Conservation (phyloP, 169 alveolate species). For the Cryptosporidium parvum region DNA sequence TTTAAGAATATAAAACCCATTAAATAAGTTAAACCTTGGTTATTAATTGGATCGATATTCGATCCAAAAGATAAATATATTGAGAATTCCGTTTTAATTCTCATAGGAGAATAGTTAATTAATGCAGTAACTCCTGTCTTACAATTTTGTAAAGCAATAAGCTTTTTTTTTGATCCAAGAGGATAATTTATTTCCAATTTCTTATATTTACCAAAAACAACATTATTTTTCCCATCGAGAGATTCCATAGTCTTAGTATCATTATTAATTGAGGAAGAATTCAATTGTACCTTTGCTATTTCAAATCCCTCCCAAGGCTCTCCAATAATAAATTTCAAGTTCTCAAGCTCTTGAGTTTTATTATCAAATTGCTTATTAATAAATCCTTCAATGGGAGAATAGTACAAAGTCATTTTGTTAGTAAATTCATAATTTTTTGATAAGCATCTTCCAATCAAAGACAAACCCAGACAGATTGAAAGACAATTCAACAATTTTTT, state of each 20-base stretch:
- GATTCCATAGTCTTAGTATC: background rate
- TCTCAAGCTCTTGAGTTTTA: constrained; percentile 9
- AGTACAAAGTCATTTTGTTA: background rate
- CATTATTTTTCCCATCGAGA: background rate
- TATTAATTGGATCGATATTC: constrained; percentile 20
- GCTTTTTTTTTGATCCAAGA: constrained; percentile 8
- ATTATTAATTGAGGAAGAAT: background rate
- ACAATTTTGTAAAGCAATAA: constrained; percentile 50
- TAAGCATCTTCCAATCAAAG: background rate
- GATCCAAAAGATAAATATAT: constrained; percentile 52
- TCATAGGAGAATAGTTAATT: constrained; percentile 49
- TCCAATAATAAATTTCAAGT: constrained; percentile 8
- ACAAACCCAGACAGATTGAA: background rate
- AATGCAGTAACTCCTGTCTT: constrained; percentile 26
- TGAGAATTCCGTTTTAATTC: constrained; percentile 52
- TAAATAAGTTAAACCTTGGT: constrained; percentile 53
- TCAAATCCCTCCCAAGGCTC: constrained; percentile 63
- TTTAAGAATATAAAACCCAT: constrained; percentile 46
- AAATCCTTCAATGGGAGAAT: constrained; percentile 14
- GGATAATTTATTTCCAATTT: constrained; percentile 24
- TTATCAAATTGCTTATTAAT: constrained; percentile 3
- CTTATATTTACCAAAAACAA: constrained; percentile 10
- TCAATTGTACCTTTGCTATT: constrained; percentile 1
- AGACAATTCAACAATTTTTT: background rate
- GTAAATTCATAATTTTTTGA: background rate